Evolutionary conservation across 2,329 filamentous ascomycete species (phyloP), one percentile per base, ranked within the genome.

Genomic region (Dactylellina sp.): DNA sequence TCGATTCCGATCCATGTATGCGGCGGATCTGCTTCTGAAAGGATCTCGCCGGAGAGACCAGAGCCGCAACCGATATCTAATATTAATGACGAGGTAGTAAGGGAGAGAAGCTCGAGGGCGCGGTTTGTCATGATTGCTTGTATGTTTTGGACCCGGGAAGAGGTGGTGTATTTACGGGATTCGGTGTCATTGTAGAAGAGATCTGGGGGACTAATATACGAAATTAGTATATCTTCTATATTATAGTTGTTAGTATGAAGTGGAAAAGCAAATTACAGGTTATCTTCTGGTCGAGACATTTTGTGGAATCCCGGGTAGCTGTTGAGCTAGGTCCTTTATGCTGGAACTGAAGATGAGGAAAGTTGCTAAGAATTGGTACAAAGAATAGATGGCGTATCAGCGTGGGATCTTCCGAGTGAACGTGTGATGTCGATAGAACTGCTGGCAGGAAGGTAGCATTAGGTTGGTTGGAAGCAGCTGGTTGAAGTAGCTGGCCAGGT

Each of bases 1-100:
- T 99, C 95, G 90, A 98, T 94, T 71, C 95, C 95, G n/a, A 98
- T 85, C 95, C 95, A 99, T 0, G 89, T 89, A 83, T 99, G 95
- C 86, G 84, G 0, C 85, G 82, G 70, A 0, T 90, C 83, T n/a
- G 88, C 84, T 25, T 75, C 71, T 11, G 92, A 93, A 49, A 99
- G 87, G 71, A 98, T 97, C 81, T 97, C 93, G 80, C 95, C 95
- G 0, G 92, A 96, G 20, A 99, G 88, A 12, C 95, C 95, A 77
- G 91, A 96, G 79, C 95, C 95, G 82, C 95, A 98, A 81, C 95
- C 95, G n/a, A 98, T 84, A 81, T 99, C 95, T 80, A 99, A 91
- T 80, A 99, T 93, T 59, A 98, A 83, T 4, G 92, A 96, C 2
- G 95, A 91, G 0, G 85, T 83, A 46, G 86, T 83, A 47, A 99